These are phyloP conservation scores for Dacryopinax primogenitus DNA, from an alignment of 768 basidiomycete genomes.

Conservation along the genomic window DNA sequence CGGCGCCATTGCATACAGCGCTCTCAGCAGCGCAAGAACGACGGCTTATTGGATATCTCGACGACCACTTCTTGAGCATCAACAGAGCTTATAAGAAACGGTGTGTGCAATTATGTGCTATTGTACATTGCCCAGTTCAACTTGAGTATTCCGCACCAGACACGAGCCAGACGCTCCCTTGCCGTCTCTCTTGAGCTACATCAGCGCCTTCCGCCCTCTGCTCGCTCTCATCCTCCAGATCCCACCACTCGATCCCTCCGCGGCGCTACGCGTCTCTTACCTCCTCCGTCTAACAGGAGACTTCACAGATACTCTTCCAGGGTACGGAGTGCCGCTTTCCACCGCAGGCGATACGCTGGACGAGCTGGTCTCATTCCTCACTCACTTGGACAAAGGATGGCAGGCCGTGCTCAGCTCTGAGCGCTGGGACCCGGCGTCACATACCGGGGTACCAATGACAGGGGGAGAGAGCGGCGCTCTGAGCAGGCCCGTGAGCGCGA, in stretches of 20 bases:
- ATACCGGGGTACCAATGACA: constrained; percentile 27
- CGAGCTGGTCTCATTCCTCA: constrained; percentile 50
- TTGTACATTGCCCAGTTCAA: neutral
- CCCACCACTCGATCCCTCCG: constrained; percentile 59
- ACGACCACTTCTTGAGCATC: constrained; percentile 49
- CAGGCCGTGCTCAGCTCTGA: constrained; percentile 48
- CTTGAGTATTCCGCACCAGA: constrained; percentile 27
- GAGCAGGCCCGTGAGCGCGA: constrained; percentile 42
- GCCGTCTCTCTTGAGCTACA: constrained; percentile 46
- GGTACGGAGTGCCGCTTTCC: constrained; percentile 38
- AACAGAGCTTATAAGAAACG: constrained; percentile 65
- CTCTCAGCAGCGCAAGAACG: constrained; percentile 49
- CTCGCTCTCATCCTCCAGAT: constrained; percentile 57
- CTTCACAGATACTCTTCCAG: constrained; percentile 44
- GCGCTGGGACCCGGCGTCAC: constrained; percentile 48
- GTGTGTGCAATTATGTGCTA: constrained; percentile 30
- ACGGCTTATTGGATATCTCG: constrained; percentile 49
- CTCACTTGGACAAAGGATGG: constrained; percentile 68
- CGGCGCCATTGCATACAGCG: constrained; percentile 19
- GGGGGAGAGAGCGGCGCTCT: neutral
- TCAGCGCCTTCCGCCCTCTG: constrained; percentile 43
- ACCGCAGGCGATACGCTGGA: constrained; percentile 31
- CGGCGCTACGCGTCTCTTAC: constrained; percentile 48
- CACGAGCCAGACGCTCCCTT: constrained; percentile 37
- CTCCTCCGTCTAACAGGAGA: constrained; percentile 65